phyloP scores from a whole-genome alignment of 352 stramenopile genomes.

The Phytophthora pisi region DNA sequence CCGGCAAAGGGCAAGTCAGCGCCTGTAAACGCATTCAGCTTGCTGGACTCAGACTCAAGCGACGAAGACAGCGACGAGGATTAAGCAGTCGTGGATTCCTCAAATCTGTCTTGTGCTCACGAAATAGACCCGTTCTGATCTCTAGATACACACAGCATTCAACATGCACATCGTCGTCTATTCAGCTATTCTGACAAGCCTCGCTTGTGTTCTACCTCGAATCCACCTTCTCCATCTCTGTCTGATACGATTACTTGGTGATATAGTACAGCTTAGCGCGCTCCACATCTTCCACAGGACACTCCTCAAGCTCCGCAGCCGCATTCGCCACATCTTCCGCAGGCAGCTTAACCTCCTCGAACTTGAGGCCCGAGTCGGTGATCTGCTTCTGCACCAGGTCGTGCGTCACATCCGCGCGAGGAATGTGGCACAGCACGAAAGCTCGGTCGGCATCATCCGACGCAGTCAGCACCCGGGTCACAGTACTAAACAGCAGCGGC shows the following conservation, averaged over 20 bases:
- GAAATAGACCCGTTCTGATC: constrained; percentile 27
- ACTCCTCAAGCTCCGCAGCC: constrained; percentile 47
- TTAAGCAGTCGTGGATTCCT: constrained; percentile 4
- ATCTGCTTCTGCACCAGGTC: constrained; percentile 58
- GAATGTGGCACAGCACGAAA: constrained; percentile 76
- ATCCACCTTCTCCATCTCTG: not conserved
- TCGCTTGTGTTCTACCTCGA: not conserved
- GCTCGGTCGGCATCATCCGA: constrained; percentile 19
- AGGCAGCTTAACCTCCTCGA: constrained; percentile 40
- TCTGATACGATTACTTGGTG: constrained; percentile 27
- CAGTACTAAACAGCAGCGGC: constrained; percentile 65
- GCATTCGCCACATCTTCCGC: constrained; percentile 29
- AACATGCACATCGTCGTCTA: constrained; percentile 15
- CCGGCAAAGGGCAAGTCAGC: constrained; percentile 19
- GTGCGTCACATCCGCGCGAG: constrained; percentile 73
- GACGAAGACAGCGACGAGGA: constrained; percentile 64
- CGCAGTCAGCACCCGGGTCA: constrained; percentile 38
- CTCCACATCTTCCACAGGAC: constrained; percentile 59
- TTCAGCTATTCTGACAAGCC: constrained; percentile 19
- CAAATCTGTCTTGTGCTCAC: not conserved
- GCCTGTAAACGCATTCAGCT: constrained; percentile 80
- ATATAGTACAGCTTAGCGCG: constrained; percentile 69
- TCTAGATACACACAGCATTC: constrained; percentile 1
- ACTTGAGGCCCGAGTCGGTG: constrained; percentile 43
- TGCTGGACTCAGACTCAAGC: constrained; percentile 89